Conservation (phyloP, 768 basidiomycete species). For the Boletellus sp. region DNA sequence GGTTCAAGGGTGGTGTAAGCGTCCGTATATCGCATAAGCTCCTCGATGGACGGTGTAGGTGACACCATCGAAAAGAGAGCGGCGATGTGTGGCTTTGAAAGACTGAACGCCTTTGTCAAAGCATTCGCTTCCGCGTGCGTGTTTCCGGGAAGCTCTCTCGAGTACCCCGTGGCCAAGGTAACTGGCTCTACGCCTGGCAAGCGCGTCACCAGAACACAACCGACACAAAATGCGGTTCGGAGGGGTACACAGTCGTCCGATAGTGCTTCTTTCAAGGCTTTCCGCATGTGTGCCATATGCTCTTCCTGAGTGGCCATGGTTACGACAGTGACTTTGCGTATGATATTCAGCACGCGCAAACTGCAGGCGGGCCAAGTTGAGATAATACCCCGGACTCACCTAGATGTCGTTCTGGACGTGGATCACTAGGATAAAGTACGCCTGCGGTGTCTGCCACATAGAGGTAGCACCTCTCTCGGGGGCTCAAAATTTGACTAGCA, state of each 20-base stretch:
- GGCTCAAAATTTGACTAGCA: no score
- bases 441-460: no score
- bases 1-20: slow-evolving; percentile 97
- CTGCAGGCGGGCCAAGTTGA: no score
- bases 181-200: slow-evolving; percentile 42
- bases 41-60: slow-evolving; percentile 33
- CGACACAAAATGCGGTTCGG: slow-evolving; percentile 87
- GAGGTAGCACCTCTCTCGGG: no score
- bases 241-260: slow-evolving; percentile 58
- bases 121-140: slow-evolving; percentile 98
- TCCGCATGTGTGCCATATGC: slow-evolving; percentile 47
- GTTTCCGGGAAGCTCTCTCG: slow-evolving; percentile 88
- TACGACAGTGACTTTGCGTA: no score
- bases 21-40: slow-evolving; percentile 57
- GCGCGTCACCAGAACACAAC: slow-evolving; percentile 65
- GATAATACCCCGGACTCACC: no score
- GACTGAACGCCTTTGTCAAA: slow-evolving; percentile 59
- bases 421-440: no score
- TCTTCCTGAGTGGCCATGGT: slow-evolving; percentile 10
- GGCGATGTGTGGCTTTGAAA: slow-evolving; percentile 43
- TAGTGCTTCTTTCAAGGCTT: slow-evolving; percentile 66
- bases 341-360: no score
- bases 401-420: no score
- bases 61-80: slow-evolving; percentile 38
- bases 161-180: slow-evolving; percentile 77